These are phyloP conservation scores for Millerozyma acaciae DNA, from an alignment of 805 yeast genomes.

Conservation along the genomic window DNA sequence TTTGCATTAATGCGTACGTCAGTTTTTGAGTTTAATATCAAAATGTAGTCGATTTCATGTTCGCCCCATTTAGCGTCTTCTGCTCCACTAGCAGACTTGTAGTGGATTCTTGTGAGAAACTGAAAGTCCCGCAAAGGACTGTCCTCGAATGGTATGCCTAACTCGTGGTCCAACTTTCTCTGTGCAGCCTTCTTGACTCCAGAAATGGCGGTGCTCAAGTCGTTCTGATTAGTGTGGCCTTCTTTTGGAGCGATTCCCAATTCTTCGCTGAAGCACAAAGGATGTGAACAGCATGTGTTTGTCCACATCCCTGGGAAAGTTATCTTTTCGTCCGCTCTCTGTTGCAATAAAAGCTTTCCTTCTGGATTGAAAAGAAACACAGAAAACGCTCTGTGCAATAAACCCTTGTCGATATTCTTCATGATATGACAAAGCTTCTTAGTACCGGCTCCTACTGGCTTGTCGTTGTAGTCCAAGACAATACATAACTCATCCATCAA, in stretches of 20 bases:
- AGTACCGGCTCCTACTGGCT: constrained; percentile 88
- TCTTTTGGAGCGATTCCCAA: constrained; percentile 46
- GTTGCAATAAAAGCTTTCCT: constrained; percentile 79
- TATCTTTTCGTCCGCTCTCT: constrained; percentile 93
- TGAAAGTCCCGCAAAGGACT: constrained; percentile 66
- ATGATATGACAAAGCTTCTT: constrained; percentile 86
- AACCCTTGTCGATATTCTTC: constrained; percentile 80
- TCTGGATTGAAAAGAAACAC: constrained; percentile 86
- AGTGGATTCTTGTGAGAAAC: constrained; percentile 90
- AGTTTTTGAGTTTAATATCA: constrained; percentile 61
- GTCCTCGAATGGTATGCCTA: constrained; percentile 69
- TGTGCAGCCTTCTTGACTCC: constrained; percentile 90
- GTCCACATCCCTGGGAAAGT: constrained; percentile 98
- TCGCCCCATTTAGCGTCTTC: constrained; percentile 86
- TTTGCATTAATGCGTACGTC: constrained; percentile 60
- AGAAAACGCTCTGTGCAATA: constrained; percentile 92
- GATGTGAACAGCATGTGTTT: constrained; percentile 98
- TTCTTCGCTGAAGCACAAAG: constrained; percentile 79
- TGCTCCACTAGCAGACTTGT: constrained; percentile 75
- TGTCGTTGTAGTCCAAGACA: constrained; percentile 83
- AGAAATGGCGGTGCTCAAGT: constrained; percentile 54
- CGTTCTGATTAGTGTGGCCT: constrained; percentile 18
- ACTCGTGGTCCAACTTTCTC: constrained; percentile 88
- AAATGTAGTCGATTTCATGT: constrained; percentile 94
- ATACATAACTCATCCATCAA: constrained; percentile 97